Percentiles rank a stretch among this genome's conserved stretches.
Evolutionary conservation across 805 yeast genomes (phyloP).

Genomic region (Candida hungchunana): DNA sequence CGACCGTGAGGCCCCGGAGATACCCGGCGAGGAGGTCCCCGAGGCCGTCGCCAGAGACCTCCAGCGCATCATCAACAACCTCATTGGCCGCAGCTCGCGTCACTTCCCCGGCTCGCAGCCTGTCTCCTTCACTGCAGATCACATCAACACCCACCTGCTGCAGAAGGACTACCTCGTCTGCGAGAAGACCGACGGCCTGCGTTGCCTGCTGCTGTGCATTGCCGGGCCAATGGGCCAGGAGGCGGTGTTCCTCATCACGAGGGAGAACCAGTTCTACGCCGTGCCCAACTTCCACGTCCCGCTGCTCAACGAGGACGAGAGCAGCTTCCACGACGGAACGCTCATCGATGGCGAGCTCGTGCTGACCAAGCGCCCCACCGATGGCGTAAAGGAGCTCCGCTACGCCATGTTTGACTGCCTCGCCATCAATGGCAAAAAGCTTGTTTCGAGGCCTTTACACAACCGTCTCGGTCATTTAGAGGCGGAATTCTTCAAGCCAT

Average conservation of each 20-base stretch:
- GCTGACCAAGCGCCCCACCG: constrained; percentile 51
- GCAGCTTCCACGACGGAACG: constrained; percentile 77
- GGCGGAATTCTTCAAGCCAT: constrained; percentile 78
- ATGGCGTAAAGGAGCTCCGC: constrained; percentile 60
- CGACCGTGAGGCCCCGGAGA: constrained; percentile 61
- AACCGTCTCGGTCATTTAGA: constrained; percentile 86
- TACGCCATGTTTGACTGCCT: constrained; percentile 90
- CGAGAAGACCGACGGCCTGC: constrained; percentile 91
- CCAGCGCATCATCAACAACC: constrained; percentile 60
- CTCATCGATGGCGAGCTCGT: constrained; percentile 94
- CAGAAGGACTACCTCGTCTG: constrained; percentile 86
- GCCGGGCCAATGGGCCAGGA: constrained; percentile 74
- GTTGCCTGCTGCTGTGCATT: constrained; percentile 70
- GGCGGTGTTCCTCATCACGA: constrained; percentile 81
- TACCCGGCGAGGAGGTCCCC: constrained; percentile 82
- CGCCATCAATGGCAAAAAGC: constrained; percentile 70
- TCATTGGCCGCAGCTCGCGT: constrained; percentile 51
- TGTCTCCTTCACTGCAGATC: constrained; percentile 76
- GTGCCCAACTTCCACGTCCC: constrained; percentile 88
- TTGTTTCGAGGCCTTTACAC: constrained; percentile 67
- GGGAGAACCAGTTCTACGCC: constrained; percentile 82
- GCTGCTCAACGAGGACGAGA: constrained; percentile 38
- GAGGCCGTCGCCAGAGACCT: constrained; percentile 66
- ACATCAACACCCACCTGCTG: constrained; percentile 56
- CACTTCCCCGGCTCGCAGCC: constrained; percentile 94